Evolutionary conservation across 2,329 filamentous ascomycete genomes (phyloP), one percentile per base, ranked within the genome.

Genomic region (Ophiostoma ulmi): DNA sequence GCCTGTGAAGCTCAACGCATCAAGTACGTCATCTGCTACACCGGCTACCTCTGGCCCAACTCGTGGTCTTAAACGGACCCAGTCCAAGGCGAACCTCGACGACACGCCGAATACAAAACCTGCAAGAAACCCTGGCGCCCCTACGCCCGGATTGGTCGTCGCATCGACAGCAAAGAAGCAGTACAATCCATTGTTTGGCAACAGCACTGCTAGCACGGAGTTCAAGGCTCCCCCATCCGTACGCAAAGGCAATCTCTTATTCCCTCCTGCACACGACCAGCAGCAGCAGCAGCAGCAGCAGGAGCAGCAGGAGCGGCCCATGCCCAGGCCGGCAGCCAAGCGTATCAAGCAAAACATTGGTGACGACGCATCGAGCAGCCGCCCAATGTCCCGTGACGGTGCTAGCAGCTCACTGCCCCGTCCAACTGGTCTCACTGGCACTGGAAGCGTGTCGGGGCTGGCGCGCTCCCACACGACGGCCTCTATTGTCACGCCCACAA

Each of bases 401-500:
- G 63, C 35, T 39, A 44, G 41, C 17, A 83, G 80, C 70, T 81
- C 81, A 11, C 83, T 87, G 64, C 83, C 85, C 65, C 80, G 81
- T 36, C 72, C 73, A 26, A 35, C 71, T 14, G 58, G 58, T 26
- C 38, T 39, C 26, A 11, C 63, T 41, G 65, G 55, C 82, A 11
- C 63, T 31, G 58, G 55, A 82, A 64, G 55, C 36, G 55, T 22
- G 35, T 44, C 70, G 5, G 55, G 77, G 20, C 76, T 83, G 31
- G 74, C 79, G 67, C 83, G 82, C 36, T 79, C 83, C 0, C 81
- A 84, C 70, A 83, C 85, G 73, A 80, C 83, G 72, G 82, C 83
- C 73, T 88, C 83, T 72, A 81, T 94, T 39, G 86, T 89, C 79
- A 96, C 92, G 6, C 93, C 93, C 0, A 95, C 91, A 10, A 93